Conservation (phyloP, 1,139 yeast genomes). For the Blastobotrys illinoisensis region DNA sequence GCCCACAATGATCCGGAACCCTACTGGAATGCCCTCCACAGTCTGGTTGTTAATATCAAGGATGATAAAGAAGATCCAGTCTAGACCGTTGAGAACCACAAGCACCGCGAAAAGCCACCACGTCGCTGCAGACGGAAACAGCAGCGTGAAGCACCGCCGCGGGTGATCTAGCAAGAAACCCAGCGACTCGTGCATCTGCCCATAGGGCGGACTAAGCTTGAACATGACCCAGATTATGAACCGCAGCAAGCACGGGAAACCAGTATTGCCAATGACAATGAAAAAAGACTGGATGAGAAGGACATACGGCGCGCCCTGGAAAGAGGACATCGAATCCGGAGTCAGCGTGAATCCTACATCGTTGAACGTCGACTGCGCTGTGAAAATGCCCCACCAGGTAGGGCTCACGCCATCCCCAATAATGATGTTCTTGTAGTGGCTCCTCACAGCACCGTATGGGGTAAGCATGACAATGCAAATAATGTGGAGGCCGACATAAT, state of each 20-base stretch:
- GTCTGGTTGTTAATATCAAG: slow-evolving; percentile 55
- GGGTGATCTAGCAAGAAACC: slow-evolving; percentile 92
- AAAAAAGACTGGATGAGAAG: slow-evolving; percentile 60
- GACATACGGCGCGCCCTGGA: slow-evolving; percentile 57
- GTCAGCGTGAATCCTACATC: slow-evolving; percentile 81
- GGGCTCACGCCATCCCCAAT: slow-evolving; percentile 57
- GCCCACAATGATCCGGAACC: slow-evolving; percentile 72
- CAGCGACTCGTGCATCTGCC: slow-evolving; percentile 54
- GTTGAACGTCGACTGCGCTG: slow-evolving; percentile 70
- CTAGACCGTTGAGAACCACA: slow-evolving; percentile 66
- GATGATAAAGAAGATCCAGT: slow-evolving; percentile 70
- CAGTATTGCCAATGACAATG: slow-evolving; percentile 87
- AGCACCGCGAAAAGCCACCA: slow-evolving; percentile 87
- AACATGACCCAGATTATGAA: slow-evolving; percentile 75
- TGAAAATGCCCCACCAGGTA: slow-evolving; percentile 90
- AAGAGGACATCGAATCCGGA: slow-evolving; percentile 68
- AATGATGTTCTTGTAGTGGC: slow-evolving; percentile 42
- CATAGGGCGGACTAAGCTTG: slow-evolving; percentile 57
- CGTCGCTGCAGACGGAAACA: slow-evolving; percentile 89
- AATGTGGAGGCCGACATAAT: slow-evolving; percentile 72
- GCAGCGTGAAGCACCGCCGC: slow-evolving; percentile 87
- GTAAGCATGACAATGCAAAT: slow-evolving; percentile 52
- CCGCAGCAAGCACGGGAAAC: slow-evolving; percentile 78
- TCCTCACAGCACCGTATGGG: slow-evolving; percentile 56
- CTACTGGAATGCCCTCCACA: slow-evolving; percentile 48